Conservation (phyloP, 805 yeast species). For the Wickerhamomyces tratensis region DNA sequence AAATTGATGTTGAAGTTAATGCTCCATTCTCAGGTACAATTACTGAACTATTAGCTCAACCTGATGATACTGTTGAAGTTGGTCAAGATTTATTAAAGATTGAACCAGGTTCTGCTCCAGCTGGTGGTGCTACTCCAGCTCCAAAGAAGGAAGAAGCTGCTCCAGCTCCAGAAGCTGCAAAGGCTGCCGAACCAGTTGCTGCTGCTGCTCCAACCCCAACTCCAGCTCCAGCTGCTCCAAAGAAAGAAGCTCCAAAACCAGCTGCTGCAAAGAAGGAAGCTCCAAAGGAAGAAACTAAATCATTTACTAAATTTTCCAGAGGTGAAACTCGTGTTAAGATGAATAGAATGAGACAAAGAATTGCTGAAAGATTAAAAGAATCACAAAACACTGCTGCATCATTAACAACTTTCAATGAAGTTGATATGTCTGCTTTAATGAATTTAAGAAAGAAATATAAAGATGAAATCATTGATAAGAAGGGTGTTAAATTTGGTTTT, state of each 20-base stretch:
- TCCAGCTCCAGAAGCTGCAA: constrained; percentile 22
- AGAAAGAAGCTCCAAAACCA: constrained; percentile 17
- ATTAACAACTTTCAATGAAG: constrained; percentile 95
- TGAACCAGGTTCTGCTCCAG: constrained; percentile 69
- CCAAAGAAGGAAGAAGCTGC: constrained; percentile 19
- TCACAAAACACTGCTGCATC: constrained; percentile 99
- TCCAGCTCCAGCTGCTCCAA: constrained; percentile 16
- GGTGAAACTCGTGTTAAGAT: constrained; percentile 87
- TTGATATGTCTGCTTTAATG: constrained; percentile 86
- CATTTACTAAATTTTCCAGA: constrained; percentile 58
- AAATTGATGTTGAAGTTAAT: constrained; percentile 94
- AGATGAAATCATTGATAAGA: constrained; percentile 90
- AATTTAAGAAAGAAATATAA: constrained; percentile 94
- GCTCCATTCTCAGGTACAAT: constrained; percentile 89
- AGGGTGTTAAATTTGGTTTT: constrained; percentile 93
- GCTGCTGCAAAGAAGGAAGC: constrained; percentile 13
- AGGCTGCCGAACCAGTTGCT: constrained; percentile 16
- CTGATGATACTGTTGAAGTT: constrained; percentile 91
- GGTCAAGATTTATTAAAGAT: constrained; percentile 88
- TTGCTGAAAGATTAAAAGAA: constrained; percentile 98
- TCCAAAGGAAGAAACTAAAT: constrained; percentile 10
- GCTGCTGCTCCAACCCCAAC: constrained; percentile 14
- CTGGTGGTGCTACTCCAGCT: constrained; percentile 37
- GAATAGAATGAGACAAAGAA: constrained; percentile 99
- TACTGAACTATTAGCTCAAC: constrained; percentile 68